Evolutionary conservation across 805 yeast species (phyloP).

Genomic region (Ogataea naganishii): DNA sequence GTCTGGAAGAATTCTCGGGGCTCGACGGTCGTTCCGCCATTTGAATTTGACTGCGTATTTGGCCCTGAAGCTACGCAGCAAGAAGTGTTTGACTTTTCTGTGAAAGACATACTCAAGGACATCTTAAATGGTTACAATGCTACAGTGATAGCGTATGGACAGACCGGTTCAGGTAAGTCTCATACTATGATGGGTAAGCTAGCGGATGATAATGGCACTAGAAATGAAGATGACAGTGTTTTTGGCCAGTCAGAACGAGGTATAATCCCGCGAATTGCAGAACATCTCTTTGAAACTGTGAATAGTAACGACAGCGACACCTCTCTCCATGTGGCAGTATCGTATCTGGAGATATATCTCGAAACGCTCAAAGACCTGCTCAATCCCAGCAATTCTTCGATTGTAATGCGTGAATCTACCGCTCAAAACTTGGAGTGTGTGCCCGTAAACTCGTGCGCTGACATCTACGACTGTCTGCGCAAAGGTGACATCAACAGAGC

Average conservation of each 20-base stretch:
- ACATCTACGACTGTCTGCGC: slow-evolving; percentile 48
- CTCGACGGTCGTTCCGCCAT: slow-evolving; percentile 16
- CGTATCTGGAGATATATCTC: slow-evolving; percentile 75
- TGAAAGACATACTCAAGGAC: slow-evolving; percentile 57
- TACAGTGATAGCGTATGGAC: slow-evolving; percentile 53
- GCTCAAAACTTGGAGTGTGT: slow-evolving; percentile 63
- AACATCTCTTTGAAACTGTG: slow-evolving; percentile 52
- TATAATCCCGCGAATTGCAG: slow-evolving; percentile 63
- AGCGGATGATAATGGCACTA: slow-evolving; percentile 24
- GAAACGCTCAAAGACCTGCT: slow-evolving; percentile 70
- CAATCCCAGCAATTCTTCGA: slow-evolving; percentile 28
- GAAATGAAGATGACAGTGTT: no score
- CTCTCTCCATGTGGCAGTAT: slow-evolving; percentile 63
- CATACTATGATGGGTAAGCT: slow-evolving; percentile 67
- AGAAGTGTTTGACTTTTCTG: slow-evolving; percentile 51
- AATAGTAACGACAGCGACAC: no score
- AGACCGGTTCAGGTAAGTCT: slow-evolving; percentile 80
- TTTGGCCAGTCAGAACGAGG: no score
- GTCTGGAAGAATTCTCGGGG: not conserved
- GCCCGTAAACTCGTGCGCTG: slow-evolving; percentile 49
- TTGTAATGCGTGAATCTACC: slow-evolving; percentile 56
- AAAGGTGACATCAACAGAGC: slow-evolving; percentile 51
- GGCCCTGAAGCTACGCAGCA: slow-evolving; percentile 39
- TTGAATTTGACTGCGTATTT: slow-evolving; percentile 63
- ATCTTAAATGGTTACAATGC: slow-evolving; percentile 52